Evolutionary conservation across 768 basidiomycete species (phyloP).

Genomic region (Auriscalpium orientale): DNA sequence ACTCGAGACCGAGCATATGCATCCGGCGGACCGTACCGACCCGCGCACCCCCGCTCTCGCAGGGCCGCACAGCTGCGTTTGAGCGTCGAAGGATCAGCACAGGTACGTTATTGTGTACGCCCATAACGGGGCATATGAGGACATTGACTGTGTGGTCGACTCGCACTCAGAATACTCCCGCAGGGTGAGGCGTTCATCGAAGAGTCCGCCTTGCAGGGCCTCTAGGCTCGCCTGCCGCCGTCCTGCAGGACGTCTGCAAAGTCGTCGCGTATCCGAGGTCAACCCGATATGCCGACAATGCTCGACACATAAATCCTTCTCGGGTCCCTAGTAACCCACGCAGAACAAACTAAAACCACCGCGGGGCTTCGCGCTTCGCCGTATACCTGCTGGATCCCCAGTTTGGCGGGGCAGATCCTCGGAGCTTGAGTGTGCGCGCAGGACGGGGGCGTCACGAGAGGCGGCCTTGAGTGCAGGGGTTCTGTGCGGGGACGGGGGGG

Average conservation of each 20-base stretch:
- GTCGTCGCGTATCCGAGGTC: not conserved
- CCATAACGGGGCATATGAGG: too few relatives aligned
- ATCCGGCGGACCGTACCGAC: not conserved
- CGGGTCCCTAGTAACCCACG: not conserved
- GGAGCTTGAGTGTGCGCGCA: not conserved
- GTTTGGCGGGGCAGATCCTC: not conserved
- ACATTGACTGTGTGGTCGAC: too few relatives aligned
- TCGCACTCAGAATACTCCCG: too few relatives aligned
- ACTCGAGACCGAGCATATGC: not conserved
- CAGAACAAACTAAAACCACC: not conserved
- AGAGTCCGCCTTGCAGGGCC: too few relatives aligned
- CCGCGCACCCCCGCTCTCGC: not conserved
- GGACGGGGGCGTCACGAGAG: not conserved
- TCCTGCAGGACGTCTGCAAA: not conserved
- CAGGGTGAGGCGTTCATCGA: too few relatives aligned
- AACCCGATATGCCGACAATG: not conserved
- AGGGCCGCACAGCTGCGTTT: not conserved
- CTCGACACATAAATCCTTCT: not conserved
- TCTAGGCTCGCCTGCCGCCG: not conserved
- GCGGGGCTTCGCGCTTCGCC: not conserved
- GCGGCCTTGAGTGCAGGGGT: too few relatives aligned
- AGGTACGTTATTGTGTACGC: too few relatives aligned
- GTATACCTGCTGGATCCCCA: not conserved
- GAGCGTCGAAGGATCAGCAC: not conserved
- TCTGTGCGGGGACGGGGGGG: not conserved